Percentiles rank a stretch among this genome's conserved stretches.
These are phyloP conservation scores for Lactifluus hygrophoroides DNA, from an alignment of 768 basidiomycete species.

Conservation along the genomic window DNA sequence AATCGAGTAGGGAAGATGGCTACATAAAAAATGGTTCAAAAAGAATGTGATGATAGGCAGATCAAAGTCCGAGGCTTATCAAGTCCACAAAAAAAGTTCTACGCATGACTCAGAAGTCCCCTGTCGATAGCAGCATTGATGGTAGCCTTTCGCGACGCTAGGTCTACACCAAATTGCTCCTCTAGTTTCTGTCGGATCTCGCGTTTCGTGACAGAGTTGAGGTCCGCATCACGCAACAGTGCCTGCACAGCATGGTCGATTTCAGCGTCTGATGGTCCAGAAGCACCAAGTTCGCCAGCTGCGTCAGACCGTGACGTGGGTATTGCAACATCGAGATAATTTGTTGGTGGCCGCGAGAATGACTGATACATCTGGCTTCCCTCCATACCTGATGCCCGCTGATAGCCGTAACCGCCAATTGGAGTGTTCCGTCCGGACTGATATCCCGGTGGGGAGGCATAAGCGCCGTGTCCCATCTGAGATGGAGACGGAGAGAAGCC, in stretches of 20 bases:
- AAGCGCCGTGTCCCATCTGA: conserved; percentile 47
- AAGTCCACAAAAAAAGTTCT: conserved; percentile 7
- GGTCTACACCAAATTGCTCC: conserved; percentile 68
- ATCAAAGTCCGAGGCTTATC: conserved; percentile 13
- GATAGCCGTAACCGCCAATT: conserved; percentile 25
- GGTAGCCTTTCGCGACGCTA: conserved; percentile 57
- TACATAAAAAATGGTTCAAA: background rate
- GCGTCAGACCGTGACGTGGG: conserved; percentile 42
- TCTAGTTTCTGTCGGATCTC: conserved; percentile 81
- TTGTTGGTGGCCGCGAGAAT: conserved; percentile 63
- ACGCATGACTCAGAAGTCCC: conserved; percentile 39
- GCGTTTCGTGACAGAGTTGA: conserved; percentile 89
- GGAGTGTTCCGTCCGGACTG: conserved; percentile 75
- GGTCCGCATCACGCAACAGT: conserved; percentile 68
- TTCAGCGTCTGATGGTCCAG: conserved; percentile 55
- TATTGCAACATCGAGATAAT: conserved; percentile 68
- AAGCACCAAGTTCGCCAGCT: conserved; percentile 37
- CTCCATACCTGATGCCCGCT: conserved; percentile 17
- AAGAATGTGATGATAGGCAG: background rate
- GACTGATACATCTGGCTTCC: conserved; percentile 41
- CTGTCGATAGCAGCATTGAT: conserved; percentile 78
- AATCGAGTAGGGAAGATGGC: background rate
- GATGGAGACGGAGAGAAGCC: conserved; percentile 58
- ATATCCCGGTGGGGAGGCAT: conserved; percentile 53
- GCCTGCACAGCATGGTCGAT: conserved; percentile 69